Evolutionary conservation across 2,329 filamentous ascomycete genomes (phyloP).

Genomic region (Ophidiomyces ophidiicola): DNA sequence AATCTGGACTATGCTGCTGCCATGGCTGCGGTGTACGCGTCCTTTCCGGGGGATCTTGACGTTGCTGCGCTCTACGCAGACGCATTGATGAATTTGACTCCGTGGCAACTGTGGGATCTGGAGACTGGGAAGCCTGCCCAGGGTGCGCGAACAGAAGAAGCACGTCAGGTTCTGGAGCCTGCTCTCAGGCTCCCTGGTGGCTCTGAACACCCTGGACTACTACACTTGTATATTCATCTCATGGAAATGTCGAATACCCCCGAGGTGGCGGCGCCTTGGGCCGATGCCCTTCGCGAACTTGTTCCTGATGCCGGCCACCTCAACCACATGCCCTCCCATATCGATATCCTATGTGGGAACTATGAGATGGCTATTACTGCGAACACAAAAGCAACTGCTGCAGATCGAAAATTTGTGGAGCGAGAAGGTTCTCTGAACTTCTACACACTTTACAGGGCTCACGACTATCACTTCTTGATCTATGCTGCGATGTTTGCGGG

Average conservation of each 20-base stretch:
- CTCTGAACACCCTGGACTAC: constrained; percentile 52
- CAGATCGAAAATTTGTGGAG: constrained; percentile 54
- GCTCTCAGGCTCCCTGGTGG: constrained; percentile 42
- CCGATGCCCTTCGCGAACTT: constrained; percentile 50
- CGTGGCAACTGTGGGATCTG: constrained; percentile 54
- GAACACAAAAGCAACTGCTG: constrained; percentile 53
- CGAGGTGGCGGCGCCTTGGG: constrained; percentile 49
- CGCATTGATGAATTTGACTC: constrained; percentile 52
- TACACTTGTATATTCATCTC: constrained; percentile 66
- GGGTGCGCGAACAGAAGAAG: constrained; percentile 46
- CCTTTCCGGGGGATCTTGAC: constrained; percentile 48
- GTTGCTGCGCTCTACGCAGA: constrained; percentile 53
- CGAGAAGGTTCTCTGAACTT: constrained; percentile 52
- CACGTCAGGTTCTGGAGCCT: constrained; percentile 46
- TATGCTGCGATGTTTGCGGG: constrained; percentile 71
- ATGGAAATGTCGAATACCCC: constrained; percentile 64
- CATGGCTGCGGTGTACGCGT: constrained; percentile 45
- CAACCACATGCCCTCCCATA: constrained; percentile 64
- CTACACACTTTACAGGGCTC: constrained; percentile 63
- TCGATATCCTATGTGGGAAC: constrained; percentile 61
- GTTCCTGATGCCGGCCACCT: constrained; percentile 60
- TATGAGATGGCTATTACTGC: constrained; percentile 55
- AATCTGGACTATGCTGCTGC: constrained; percentile 51
- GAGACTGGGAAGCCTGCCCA: constrained; percentile 44
- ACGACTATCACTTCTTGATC: constrained; percentile 62